phyloP scores from a whole-genome alignment of 2,329 filamentous ascomycete species.

The Botrytis byssoidea region DNA sequence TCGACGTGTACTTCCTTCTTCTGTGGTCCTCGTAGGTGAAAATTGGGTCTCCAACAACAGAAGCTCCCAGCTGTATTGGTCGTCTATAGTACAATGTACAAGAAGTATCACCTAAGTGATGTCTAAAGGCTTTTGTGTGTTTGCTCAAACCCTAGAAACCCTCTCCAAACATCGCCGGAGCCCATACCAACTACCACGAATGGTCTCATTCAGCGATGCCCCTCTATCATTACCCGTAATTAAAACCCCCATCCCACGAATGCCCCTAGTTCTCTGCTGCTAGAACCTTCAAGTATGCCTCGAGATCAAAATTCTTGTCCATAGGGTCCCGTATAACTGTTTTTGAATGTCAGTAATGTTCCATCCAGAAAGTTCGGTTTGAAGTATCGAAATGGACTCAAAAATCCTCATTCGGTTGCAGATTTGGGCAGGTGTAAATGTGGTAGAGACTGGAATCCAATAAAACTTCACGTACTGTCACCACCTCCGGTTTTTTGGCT shows the following conservation, averaged over 20 bases:
- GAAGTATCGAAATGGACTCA: not conserved
- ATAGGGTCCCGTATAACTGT: conserved; percentile 72
- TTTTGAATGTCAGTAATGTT: conserved; percentile 17
- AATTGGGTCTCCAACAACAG: conserved; percentile 22
- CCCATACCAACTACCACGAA: conserved; percentile 25
- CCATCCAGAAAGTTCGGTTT: not conserved
- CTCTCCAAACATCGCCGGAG: conserved; percentile 29
- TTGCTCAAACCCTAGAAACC: conserved; percentile 25
- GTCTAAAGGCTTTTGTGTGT: conserved; percentile 39
- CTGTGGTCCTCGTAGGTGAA: conserved; percentile 13
- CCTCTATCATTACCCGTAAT: conserved; percentile 34
- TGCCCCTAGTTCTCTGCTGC: conserved; percentile 43
- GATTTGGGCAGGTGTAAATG: not conserved
- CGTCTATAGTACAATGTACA: conserved; percentile 42
- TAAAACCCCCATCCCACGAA: conserved; percentile 26
- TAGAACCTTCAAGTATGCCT: conserved; percentile 73
- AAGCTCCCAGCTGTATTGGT: conserved; percentile 30
- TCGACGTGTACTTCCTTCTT: conserved; percentile 6
- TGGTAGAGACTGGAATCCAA: not conserved
- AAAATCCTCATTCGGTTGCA: not conserved
- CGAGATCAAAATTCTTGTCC: conserved; percentile 90
- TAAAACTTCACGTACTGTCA: conserved; percentile 38
- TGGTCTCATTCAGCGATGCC: conserved; percentile 25
- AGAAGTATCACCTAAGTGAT: conserved; percentile 37
- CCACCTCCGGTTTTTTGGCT: conserved; percentile 41